Conservation (phyloP, 352 stramenopile species). For the Pythium rhizo-oryzae region DNA sequence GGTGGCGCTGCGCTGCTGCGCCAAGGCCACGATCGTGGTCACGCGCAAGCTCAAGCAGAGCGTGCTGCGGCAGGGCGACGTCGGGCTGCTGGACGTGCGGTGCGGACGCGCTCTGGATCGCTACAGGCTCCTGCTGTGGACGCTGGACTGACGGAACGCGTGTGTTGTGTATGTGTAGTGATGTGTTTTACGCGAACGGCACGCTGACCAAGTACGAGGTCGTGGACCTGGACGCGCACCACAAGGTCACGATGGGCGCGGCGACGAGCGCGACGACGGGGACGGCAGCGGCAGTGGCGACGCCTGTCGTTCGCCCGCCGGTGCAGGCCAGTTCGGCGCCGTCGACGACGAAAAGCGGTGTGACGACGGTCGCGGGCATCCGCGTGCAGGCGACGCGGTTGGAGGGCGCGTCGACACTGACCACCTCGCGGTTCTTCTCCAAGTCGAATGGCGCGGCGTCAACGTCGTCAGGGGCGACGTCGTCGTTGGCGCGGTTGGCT, state of each 20-base stretch:
- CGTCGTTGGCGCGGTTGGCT: conserved; percentile 14
- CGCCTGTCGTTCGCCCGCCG: conserved; percentile 8
- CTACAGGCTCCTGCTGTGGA: background rate
- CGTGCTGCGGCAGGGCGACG: conserved; percentile 73
- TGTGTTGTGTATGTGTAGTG: conserved; percentile 18
- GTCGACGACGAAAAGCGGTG: conserved; percentile 5
- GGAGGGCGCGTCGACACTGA: conserved; percentile 14
- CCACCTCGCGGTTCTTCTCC: conserved; percentile 27
- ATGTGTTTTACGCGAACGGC: conserved; percentile 83
- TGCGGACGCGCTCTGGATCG: conserved; percentile 6
- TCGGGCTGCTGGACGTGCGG: conserved; percentile 60
- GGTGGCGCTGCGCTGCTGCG: conserved; percentile 75
- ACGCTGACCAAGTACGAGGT: conserved; percentile 88
- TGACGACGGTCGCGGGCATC: conserved; percentile 29
- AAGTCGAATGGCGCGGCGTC: conserved; percentile 8
- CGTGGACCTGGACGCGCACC: conserved; percentile 44
- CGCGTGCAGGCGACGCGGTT: conserved; percentile 32
- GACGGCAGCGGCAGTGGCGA: conserved; percentile 29
- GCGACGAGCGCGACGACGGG: conserved; percentile 34
- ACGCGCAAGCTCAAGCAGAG: conserved; percentile 77
- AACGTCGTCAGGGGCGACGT: background rate
- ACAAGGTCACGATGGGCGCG: conserved; percentile 38
- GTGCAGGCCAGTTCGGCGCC: background rate
- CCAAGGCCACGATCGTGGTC: conserved; percentile 74
- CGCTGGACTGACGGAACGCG: background rate